Conservation (phyloP, 169 alveolate species). For the Theileria orientalis region DNA sequence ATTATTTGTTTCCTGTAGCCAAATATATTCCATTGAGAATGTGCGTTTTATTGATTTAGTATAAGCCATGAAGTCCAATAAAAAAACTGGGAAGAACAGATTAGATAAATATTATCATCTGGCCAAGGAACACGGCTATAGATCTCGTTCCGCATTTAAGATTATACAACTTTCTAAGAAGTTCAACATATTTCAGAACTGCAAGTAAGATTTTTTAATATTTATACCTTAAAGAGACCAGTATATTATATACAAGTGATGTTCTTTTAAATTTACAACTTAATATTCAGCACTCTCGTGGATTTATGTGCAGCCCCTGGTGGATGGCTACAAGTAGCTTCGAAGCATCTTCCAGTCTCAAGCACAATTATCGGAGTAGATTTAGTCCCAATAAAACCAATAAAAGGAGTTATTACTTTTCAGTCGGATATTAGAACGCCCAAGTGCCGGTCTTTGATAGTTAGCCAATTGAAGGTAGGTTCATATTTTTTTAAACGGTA, state of each 20-base stretch:
- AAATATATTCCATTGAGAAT: neutral
- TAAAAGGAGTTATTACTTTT: conserved; percentile 93
- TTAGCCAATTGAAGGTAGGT: conserved; percentile 12
- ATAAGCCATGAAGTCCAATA: conserved; percentile 79
- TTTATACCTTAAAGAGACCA: neutral
- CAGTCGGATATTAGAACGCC: conserved; percentile 90
- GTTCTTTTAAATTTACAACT: neutral
- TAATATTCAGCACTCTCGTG: conserved; percentile 79
- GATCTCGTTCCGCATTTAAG: conserved; percentile 99
- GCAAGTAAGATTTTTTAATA: conserved; percentile 56
- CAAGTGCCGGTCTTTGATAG: conserved; percentile 41
- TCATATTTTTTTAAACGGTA: neutral
- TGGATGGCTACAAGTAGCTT: conserved; percentile 97
- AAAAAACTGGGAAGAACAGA: conserved; percentile 88
- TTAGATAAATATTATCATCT: conserved; percentile 93
- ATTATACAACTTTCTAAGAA: conserved; percentile 95
- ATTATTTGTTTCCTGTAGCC: too few relatives aligned
- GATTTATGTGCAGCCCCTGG: conserved; percentile 99
- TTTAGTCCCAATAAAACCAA: conserved; percentile 94
- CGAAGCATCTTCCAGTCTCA: conserved; percentile 90
- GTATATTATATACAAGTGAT: neutral
- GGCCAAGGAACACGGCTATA: conserved; percentile 98
- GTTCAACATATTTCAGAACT: conserved; percentile 83
- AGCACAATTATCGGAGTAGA: conserved; percentile 96
- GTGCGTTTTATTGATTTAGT: neutral